Evolutionary conservation across 2,329 filamentous ascomycete species (phyloP).

Genomic region (Botrytis galanthina): DNA sequence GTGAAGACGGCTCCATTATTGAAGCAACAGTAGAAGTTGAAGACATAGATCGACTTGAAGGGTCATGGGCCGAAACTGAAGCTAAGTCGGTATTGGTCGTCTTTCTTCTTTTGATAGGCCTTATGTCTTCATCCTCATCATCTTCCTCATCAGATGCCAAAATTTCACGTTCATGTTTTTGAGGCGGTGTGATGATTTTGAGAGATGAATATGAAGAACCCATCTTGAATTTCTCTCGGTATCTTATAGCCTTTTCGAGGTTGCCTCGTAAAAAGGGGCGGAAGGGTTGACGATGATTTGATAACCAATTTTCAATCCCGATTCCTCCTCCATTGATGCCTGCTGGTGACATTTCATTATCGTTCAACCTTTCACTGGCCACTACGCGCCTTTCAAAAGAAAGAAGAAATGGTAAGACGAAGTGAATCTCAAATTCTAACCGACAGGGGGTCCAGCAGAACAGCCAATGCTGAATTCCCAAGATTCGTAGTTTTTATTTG

Average conservation of each 20-base stretch:
- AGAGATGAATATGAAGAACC: slow-evolving; percentile 28
- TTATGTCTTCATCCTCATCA: slow-evolving; percentile 30
- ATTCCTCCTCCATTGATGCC: slow-evolving; percentile 25
- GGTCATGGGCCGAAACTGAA: neutral
- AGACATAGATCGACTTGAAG: neutral
- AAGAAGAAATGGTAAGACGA: neutral
- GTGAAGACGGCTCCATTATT: neutral
- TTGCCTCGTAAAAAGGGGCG: slow-evolving; percentile 30
- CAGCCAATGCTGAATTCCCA: neutral
- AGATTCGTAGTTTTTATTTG: neutral
- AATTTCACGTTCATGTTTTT: slow-evolving; percentile 16
- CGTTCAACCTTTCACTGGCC: slow-evolving; percentile 3
- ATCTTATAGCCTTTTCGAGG: slow-evolving; percentile 26
- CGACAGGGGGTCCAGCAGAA: neutral
- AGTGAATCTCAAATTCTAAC: neutral
- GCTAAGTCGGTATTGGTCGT: neutral
- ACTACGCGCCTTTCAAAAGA: neutral
- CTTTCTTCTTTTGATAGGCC: slow-evolving; percentile 33
- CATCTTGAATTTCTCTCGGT: slow-evolving; percentile 25
- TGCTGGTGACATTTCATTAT: slow-evolving; percentile 28
- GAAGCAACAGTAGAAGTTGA: slow-evolving; percentile 8
- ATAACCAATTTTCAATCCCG: slow-evolving; percentile 20
- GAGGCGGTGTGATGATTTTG: slow-evolving; percentile 12
- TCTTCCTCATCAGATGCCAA: slow-evolving; percentile 28
- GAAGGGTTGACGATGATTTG: slow-evolving; percentile 17